Percentiles rank a stretch among this genome's conserved stretches.
Evolutionary conservation across 1,139 yeast genomes (phyloP).

Genomic region (Hyphopichia burtonii): DNA sequence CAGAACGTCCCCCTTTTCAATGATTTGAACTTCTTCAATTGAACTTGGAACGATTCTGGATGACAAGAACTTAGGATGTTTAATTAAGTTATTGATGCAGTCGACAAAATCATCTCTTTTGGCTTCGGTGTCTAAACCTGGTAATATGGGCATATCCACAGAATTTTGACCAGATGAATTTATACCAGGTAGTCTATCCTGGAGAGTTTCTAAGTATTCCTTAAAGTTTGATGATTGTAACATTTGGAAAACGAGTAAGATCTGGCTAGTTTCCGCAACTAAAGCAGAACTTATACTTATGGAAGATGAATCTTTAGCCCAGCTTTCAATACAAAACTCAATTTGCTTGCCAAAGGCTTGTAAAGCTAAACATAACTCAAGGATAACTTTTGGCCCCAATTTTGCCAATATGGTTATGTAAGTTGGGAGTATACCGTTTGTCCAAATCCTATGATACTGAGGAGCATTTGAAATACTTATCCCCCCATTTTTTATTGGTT

Average conservation of each 20-base stretch:
- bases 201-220: conserved; percentile 28
- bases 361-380: conserved; percentile 66
- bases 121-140: conserved; percentile 59
- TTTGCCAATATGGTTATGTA: conserved; percentile 57
- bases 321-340: conserved; percentile 58
- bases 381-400: conserved; percentile 61
- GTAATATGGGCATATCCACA: conserved; percentile 40
- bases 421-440: conserved; percentile 74
- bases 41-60: conserved; percentile 66
- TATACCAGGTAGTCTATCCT: conserved; percentile 5
- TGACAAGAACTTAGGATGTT: conserved; percentile 82
- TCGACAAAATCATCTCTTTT: conserved; percentile 58
- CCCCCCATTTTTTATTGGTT: conserved; percentile 64
- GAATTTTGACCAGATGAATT: conserved; percentile 10
- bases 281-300: conserved; percentile 62
- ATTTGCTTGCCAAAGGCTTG: conserved; percentile 68
- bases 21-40: conserved; percentile 58
- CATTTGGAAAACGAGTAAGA: conserved; percentile 64
- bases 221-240: conserved; percentile 49
- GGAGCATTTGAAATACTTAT: conserved; percentile 50
- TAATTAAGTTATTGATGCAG: conserved; percentile 65
- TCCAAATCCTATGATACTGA: conserved; percentile 74
- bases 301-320: conserved; percentile 61
- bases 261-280: conserved; percentile 76
- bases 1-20: conserved; percentile 44